Base-by-base conservation (phyloP, 345 rosid genomes). In the Lepidium africanum region DNA sequence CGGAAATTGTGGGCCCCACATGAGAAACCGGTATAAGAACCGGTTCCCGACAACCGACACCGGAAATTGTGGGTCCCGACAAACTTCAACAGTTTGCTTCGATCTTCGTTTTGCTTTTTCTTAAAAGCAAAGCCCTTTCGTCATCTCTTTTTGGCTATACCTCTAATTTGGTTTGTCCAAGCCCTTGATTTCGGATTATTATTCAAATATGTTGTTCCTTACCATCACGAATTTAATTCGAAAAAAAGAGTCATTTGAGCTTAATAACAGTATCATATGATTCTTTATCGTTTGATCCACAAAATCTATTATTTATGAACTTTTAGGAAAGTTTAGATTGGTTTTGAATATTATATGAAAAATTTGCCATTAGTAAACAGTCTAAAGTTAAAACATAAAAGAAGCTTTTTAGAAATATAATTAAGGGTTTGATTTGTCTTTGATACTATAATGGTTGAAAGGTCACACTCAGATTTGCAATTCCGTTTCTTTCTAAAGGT, bases 381-480 rank as follows among this genome's bases (percentile, higher is more conserved):
- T 59, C 54, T 25, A 47, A 65, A 72, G 70, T 42, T 48, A 36
- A 21, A 58, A 27, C 32, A 4, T 4, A 63, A 37, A 9, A 3
- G 30, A 2, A 2, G 25, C 43, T 8, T 49, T 45, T 16, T 62
- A 52, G 7, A 46, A 35, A 37, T 21, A 48, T 27, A 27, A 27
- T 56, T 48, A 30, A 7, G 27, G 23, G 43, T 68, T 65, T 65
- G 42, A 16, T 58, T 3, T 65, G 59, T 37, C 60, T 41, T 47
- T 54, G 65, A 63, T 38, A 16, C 14, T 55, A 59, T 59, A 43
- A 75, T 76, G 73, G 95, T 83, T 89, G 85, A 77, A 60, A 45
- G 41, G 87, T 89, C 91, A 49, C 81, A 78, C 80, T 85, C 88
- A 8, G 64, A 67, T 77, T 65, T 70, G 91, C 77, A 78, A 86